Evolutionary conservation across 2,329 filamentous ascomycete genomes (phyloP), one percentile per base, ranked within the genome.

Genomic region (Nectriaceae sp.): DNA sequence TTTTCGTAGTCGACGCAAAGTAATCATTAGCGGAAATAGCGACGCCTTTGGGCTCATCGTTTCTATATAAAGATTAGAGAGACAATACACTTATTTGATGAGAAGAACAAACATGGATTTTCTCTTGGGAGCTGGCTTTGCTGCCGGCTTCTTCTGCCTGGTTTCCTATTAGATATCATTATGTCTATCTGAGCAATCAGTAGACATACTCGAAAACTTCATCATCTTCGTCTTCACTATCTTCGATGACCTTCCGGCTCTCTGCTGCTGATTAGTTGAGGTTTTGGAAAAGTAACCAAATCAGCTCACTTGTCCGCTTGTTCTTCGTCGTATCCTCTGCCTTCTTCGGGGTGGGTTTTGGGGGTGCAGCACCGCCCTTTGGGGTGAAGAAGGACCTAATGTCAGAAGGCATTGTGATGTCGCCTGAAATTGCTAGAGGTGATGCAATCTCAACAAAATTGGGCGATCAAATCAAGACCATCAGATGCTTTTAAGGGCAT

Each of bases 301-400:
- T 20, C 5, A 45, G 64, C 76, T 45, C 62, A 79, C 75, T 80
- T 52, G 66, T 63, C 53, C 77, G 71, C 52, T 73, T 70, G 52
- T 69, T 73, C 52, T 76, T 75, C 41, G 69, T 51, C 13, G 75
- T 57, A 42, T 73, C 71, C 48, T 75, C 75, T 35, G 65, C 65
- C 62, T 78, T 76, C 64, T 75, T 77, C 3, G 71, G 58, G 11
- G 70, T 60, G 29, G 75, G 71, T 59, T 80, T 76, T 40, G 76
- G 70, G 15, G 79, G 73, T 38, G 78, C 73, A 59, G 79, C 76
- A 55, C 80, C 78, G 43, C 83, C 82, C 69, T 91, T 91, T 52
- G 88, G 84, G 46, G 87, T 85, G 75, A 97, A 97, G 72, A 97
- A 97, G 61, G 79, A 90, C 65, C 92, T 82, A 64, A 97, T 97